Conservation (phyloP, 2,329 filamentous ascomycete genomes). For the Fusarium aywerte region DNA sequence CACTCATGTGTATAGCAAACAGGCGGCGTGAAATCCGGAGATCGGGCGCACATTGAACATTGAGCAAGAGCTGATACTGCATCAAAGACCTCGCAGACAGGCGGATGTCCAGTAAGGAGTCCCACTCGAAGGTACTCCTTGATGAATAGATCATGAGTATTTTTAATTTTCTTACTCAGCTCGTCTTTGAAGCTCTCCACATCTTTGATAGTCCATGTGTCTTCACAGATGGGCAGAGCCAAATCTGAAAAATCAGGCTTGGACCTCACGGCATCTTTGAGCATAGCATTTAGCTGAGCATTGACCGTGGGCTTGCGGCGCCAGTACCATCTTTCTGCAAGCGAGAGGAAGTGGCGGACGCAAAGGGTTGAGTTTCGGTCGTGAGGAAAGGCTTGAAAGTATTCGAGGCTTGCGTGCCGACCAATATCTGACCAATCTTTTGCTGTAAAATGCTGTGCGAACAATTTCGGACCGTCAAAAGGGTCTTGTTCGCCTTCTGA, state of each 20-base stretch:
- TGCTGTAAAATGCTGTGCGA: constrained; percentile 9
- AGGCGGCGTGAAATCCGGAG: background rate
- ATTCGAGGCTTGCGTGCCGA: constrained; percentile 11
- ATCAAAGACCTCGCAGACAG: background rate
- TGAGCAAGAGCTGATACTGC: background rate
- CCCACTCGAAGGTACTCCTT: background rate
- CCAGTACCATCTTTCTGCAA: constrained; percentile 29
- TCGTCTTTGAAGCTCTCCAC: constrained; percentile 4
- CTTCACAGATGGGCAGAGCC: constrained; percentile 16
- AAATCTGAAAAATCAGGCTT: constrained; percentile 19
- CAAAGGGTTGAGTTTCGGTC: constrained; percentile 33
- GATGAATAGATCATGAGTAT: background rate
- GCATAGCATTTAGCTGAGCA: background rate
- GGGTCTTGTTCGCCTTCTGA: background rate
- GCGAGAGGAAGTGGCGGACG: constrained; percentile 17
- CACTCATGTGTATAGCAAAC: background rate
- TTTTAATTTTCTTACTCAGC: background rate
- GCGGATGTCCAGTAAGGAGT: background rate
- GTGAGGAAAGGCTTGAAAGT: constrained; percentile 37
- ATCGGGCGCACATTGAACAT: background rate
- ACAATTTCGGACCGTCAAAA: constrained; percentile 2
- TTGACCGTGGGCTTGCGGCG: constrained; percentile 5
- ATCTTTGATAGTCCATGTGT: constrained; percentile 12
- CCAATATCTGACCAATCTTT: background rate
- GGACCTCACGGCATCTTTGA: background rate